Conservation (phyloP, 495 filamentous ascomycete genomes). For the Trichodelitschia bisporula region DNA sequence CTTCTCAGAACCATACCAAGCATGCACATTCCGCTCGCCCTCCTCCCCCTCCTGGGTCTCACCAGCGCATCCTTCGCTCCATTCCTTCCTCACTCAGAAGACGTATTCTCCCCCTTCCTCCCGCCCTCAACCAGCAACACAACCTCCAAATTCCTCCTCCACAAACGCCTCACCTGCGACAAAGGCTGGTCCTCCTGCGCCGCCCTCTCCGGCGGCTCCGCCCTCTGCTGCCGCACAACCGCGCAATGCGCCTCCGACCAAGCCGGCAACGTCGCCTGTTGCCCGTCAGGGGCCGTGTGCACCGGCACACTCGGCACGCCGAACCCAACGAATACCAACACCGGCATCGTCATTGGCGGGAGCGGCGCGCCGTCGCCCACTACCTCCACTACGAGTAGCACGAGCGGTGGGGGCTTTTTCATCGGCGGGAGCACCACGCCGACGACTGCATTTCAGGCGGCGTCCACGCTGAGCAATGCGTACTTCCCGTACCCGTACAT, state of each 20-base stretch:
- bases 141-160: no score
- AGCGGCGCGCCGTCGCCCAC: not conserved
- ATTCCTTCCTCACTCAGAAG: no score
- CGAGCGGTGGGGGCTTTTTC: not conserved
- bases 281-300: conserved; percentile 32
- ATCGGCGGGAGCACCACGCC: conserved; percentile 1
- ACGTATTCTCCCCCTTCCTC: no score
- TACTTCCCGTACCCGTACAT: conserved; percentile 44
- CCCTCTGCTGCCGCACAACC: conserved; percentile 29
- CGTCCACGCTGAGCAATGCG: conserved; percentile 18
- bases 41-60: no score
- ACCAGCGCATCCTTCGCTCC: no score
- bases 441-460: conserved; percentile 1
- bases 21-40: no score
- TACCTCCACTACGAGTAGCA: not conserved
- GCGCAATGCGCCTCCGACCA: conserved; percentile 31
- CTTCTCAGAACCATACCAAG: no score
- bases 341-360: not conserved
- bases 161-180: no score
- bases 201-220: conserved; percentile 21
- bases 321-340: conserved; percentile 1
- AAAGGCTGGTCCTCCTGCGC: no score
- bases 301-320: conserved; percentile 26
- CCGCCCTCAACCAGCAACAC: no score
- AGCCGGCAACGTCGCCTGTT: conserved; percentile 39